Percentiles rank a stretch among this genome's conserved stretches.
Evolutionary conservation across 352 stramenopile genomes (phyloP).

Genomic region (Phytophthora niederhauseri): DNA sequence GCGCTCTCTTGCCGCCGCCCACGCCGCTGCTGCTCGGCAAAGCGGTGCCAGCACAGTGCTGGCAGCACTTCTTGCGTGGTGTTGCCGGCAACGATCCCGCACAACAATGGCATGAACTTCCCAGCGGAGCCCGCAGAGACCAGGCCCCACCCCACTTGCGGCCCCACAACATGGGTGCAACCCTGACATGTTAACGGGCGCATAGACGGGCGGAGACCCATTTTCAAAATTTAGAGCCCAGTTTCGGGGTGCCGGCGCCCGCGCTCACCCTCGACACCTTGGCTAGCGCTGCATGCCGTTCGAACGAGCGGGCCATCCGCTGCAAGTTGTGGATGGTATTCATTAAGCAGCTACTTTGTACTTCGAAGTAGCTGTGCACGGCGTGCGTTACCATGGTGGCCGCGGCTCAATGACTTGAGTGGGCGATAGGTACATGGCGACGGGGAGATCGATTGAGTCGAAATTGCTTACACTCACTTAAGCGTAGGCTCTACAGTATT

Average conservation of each 20-base stretch:
- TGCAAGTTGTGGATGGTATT: not conserved
- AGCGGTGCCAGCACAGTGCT: too few relatives aligned
- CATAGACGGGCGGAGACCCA: not conserved
- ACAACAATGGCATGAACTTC: not conserved
- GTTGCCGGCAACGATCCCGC: not conserved
- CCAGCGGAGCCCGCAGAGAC: not conserved
- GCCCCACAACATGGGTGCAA: too few relatives aligned
- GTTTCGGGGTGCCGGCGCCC: too few relatives aligned
- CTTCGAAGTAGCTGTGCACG: not conserved
- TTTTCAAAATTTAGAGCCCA: not conserved
- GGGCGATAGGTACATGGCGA: too few relatives aligned
- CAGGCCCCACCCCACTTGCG: too few relatives aligned
- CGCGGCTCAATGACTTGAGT: not conserved
- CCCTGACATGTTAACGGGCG: not conserved
- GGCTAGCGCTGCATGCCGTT: not conserved
- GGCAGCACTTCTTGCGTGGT: not conserved
- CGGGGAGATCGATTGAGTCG: not conserved
- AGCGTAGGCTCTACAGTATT: not conserved
- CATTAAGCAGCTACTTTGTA: not conserved
- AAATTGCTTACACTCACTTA: not conserved
- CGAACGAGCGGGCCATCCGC: not conserved
- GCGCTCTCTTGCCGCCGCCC: not conserved
- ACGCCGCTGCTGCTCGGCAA: not conserved
- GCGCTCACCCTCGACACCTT: not conserved
- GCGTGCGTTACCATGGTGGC: not conserved